Conservation (phyloP, 768 basidiomycete species). For the Cystobasidium ongulense region DNA sequence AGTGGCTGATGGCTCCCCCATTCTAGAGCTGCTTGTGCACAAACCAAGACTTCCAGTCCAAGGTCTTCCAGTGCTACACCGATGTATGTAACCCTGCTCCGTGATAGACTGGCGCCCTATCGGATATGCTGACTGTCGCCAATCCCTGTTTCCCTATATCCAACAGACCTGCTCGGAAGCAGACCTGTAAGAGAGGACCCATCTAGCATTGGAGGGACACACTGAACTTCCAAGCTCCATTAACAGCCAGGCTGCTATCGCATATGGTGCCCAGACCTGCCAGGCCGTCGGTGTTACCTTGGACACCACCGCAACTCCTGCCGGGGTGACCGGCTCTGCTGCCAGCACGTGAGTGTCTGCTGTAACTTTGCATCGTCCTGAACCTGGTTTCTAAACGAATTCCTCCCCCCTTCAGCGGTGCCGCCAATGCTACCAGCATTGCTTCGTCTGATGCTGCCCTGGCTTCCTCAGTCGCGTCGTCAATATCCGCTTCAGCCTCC, state of each 20-base stretch:
- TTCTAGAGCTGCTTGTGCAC: slow-evolving; percentile 13
- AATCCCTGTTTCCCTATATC: background rate
- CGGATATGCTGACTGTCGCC: too few species aligned
- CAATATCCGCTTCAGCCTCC: background rate
- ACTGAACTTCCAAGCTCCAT: background rate
- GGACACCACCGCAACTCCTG: slow-evolving; percentile 14
- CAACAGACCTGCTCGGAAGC: background rate
- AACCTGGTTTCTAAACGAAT: background rate
- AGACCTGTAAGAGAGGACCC: background rate
- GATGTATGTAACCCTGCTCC: too few species aligned
- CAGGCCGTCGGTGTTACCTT: slow-evolving; percentile 12
- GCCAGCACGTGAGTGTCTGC: background rate
- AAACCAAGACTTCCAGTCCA: slow-evolving; percentile 5
- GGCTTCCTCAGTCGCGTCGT: background rate
- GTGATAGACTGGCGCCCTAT: too few species aligned
- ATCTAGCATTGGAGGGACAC: background rate
- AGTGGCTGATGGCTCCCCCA: background rate
- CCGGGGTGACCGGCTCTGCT: slow-evolving; percentile 3
- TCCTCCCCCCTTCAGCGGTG: background rate
- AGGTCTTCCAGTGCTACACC: slow-evolving; percentile 27
- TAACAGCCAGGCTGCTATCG: background rate
- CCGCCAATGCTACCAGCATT: background rate
- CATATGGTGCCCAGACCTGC: slow-evolving; percentile 3
- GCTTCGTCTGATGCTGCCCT: background rate
- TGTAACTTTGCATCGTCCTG: background rate